A percentile compares a stretch with the other conserved stretches of the same genome.
phyloP scores from a whole-genome alignment of 78 protist genomes.

The Planoprotostelium fungivorum region DNA sequence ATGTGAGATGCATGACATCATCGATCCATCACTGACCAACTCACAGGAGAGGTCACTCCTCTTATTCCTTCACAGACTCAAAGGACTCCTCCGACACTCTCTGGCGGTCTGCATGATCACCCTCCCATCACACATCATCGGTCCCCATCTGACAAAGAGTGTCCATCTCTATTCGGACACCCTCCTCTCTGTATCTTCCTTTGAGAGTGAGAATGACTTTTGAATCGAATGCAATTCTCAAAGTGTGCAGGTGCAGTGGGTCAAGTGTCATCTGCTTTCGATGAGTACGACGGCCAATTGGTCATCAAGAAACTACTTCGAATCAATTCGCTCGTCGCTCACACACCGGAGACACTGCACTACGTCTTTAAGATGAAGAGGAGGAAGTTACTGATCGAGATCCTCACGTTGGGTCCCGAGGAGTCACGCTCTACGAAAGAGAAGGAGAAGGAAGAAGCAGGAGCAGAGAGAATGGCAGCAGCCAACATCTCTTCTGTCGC shows the following conservation, averaged over 20 bases:
- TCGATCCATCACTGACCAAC: too few species aligned
- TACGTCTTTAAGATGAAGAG: conserved; percentile 62
- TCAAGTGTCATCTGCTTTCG: conserved; percentile 37
- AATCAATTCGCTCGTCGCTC: conserved; percentile 39
- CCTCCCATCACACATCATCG: conserved; percentile 47
- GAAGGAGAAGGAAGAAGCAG: neutral
- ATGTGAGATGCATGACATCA: too few species aligned
- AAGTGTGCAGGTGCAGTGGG: conserved; percentile 25
- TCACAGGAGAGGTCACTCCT: conserved; percentile 3
- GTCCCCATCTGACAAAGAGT: conserved; percentile 20
- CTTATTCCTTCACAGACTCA: conserved; percentile 43
- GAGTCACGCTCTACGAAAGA: conserved; percentile 19
- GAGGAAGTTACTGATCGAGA: conserved; percentile 55
- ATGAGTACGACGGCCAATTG: conserved; percentile 52
- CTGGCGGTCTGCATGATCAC: conserved; percentile 36
- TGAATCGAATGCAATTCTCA: neutral
- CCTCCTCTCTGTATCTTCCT: conserved; percentile 37
- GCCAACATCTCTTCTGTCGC: neutral
- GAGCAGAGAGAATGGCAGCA: neutral
- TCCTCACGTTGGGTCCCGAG: conserved; percentile 50
- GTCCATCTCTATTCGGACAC: conserved; percentile 38
- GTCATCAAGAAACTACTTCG: conserved; percentile 37
- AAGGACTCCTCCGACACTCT: conserved; percentile 46
- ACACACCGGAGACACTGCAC: conserved; percentile 28
- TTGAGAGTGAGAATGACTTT: neutral